Conservation (phyloP, 106 monocot genomes). For the Narthecium ossifragum region DNA sequence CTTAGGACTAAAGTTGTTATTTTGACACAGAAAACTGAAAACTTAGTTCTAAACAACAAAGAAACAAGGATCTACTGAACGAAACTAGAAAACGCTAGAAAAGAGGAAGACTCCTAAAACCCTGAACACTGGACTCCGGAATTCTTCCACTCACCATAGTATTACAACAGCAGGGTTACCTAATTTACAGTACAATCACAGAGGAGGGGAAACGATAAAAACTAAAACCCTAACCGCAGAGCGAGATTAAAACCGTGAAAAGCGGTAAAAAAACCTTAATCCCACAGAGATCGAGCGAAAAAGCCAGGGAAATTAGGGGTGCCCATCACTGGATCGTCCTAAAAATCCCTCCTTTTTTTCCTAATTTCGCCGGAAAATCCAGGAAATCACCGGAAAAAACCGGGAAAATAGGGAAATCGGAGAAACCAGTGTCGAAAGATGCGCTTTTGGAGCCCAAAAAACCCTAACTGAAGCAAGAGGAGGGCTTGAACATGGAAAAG, state of each 20-base stretch:
- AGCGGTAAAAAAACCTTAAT: constrained; percentile 23
- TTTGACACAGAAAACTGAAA: not conserved
- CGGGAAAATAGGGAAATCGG: not conserved
- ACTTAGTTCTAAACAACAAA: not conserved
- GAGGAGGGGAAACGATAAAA: not conserved
- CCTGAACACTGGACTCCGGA: not conserved
- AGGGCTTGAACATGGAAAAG: constrained; percentile 5
- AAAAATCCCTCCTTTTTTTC: constrained; percentile 25
- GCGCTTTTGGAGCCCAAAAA: constrained; percentile 7
- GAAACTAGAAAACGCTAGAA: not conserved
- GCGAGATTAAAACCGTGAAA: not conserved
- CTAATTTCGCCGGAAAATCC: constrained; percentile 20
- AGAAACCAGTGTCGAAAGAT: constrained; percentile 7
- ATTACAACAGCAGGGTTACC: constrained; percentile 8
- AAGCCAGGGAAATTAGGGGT: constrained; percentile 19
- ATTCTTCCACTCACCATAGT: not conserved
- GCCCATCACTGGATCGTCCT: not conserved
- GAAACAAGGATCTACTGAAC: not conserved
- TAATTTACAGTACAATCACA: constrained; percentile 16
- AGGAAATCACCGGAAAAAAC: constrained; percentile 17
- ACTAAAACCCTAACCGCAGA: constrained; percentile 10
- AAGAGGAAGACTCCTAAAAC: not conserved
- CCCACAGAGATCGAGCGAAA: constrained; percentile 24
- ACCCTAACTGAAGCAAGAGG: constrained; percentile 3
- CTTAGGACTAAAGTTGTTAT: not conserved